Conservation (phyloP, 2,329 filamentous ascomycete species). For the Botrytis cinerea region DNA sequence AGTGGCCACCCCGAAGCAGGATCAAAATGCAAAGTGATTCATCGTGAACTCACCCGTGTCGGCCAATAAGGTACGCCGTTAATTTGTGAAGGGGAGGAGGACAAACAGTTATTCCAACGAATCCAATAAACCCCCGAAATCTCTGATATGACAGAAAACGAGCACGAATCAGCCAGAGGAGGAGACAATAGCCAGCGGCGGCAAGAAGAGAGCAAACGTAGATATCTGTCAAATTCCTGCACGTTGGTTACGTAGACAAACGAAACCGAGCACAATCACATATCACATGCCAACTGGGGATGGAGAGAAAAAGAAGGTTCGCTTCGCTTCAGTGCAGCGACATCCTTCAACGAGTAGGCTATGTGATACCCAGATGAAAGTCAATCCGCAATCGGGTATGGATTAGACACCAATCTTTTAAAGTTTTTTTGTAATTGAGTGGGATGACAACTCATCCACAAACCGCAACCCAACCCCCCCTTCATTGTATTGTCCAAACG, state of each 20-base stretch:
- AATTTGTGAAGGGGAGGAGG: background rate
- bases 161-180: background rate
- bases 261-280: background rate
- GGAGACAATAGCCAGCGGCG: slow-evolving; percentile 7
- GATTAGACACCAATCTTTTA: background rate
- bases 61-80: slow-evolving; percentile 12
- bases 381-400: slow-evolving; percentile 2
- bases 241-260: slow-evolving; percentile 19
- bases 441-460: slow-evolving; percentile 23
- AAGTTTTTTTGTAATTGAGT: background rate
- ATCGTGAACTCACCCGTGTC: slow-evolving; percentile 9
- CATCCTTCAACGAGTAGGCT: slow-evolving; percentile 10
- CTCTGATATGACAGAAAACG: slow-evolving; percentile 18
- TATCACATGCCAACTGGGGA: slow-evolving; percentile 13
- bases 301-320: background rate
- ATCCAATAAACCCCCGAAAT: slow-evolving; percentile 5
- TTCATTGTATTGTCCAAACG: slow-evolving; percentile 10
- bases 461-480: background rate
- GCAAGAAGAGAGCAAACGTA: slow-evolving; percentile 9
- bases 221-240: slow-evolving; percentile 18
- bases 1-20: slow-evolving; percentile 10
- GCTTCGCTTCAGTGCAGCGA: background rate
- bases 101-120: slow-evolving; percentile 21
- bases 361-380: background rate
- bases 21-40: slow-evolving; percentile 17